Evolutionary conservation across 305 asterid genomes (phyloP).

Genomic region (Fraxinus platypoda): DNA sequence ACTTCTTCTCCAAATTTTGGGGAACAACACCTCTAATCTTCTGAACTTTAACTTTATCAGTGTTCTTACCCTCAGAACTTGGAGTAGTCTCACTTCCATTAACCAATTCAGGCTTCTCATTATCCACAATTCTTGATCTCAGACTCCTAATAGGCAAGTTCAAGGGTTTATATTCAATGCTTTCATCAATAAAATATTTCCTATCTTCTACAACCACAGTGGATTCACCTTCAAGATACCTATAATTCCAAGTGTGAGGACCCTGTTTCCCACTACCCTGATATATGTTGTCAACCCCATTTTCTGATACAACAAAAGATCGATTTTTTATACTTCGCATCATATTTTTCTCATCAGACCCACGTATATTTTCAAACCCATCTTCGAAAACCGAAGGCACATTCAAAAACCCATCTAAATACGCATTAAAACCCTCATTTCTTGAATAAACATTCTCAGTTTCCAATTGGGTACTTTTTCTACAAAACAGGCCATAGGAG

Average conservation of each 20-base stretch:
- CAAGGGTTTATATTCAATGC: conserved; percentile 59
- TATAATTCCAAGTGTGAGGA: conserved; percentile 42
- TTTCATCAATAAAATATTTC: conserved; percentile 29
- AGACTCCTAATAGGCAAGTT: conserved; percentile 77
- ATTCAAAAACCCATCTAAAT: conserved; percentile 53
- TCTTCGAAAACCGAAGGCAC: conserved; percentile 55
- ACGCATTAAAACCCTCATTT: conserved; percentile 28
- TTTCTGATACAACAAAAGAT: conserved; percentile 30
- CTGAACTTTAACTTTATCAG: conserved; percentile 32
- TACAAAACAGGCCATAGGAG: conserved; percentile 72
- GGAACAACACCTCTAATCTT: conserved; percentile 54
- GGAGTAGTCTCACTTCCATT: conserved; percentile 16
- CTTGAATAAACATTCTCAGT: conserved; percentile 32
- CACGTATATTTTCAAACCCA: conserved; percentile 49
- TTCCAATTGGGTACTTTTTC: conserved; percentile 33
- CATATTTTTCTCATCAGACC: conserved; percentile 42
- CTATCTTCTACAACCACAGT: conserved; percentile 56
- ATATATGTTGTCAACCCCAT: conserved; percentile 27
- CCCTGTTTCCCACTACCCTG: conserved; percentile 26
- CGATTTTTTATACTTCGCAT: conserved; percentile 34
- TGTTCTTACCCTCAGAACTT: conserved; percentile 27
- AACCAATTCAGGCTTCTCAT: conserved; percentile 31
- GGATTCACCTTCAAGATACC: conserved; percentile 47
- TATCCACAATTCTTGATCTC: conserved; percentile 40
- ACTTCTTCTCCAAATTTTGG: conserved; percentile 55